Conservation (phyloP, 495 filamentous ascomycete species). For the Daldinia loculata region DNA sequence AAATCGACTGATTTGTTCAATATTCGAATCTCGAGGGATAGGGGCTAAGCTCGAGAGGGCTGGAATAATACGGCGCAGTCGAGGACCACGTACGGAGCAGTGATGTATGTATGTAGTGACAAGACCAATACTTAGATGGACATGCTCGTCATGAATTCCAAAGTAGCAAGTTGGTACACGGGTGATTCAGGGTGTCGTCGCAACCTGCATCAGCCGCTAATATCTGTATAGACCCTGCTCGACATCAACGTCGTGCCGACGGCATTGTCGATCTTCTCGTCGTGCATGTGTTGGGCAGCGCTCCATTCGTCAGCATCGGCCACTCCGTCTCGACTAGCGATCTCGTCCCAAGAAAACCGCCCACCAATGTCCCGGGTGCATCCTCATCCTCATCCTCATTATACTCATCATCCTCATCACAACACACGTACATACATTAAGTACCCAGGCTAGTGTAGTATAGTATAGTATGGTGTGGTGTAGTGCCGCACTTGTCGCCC, state of each 20-base stretch:
- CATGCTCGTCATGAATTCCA: constrained; percentile 1
- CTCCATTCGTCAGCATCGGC: constrained; percentile 11
- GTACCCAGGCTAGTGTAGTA: no score
- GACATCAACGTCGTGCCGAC: constrained; percentile 12
- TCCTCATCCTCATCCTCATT: background rate
- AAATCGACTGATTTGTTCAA: background rate
- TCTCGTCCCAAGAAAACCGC: constrained; percentile 1
- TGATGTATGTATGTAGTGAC: background rate
- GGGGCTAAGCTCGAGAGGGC: background rate
- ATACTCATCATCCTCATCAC: background rate
- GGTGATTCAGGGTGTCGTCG: background rate
- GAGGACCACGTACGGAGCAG: background rate
- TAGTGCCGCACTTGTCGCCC: constrained; percentile 3
- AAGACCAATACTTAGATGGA: background rate
- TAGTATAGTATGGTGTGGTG: no score
- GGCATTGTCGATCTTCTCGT: constrained; percentile 26
- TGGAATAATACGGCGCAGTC: background rate
- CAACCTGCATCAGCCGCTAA: constrained; percentile 11
- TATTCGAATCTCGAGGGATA: background rate
- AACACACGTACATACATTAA: background rate
- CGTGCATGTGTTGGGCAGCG: constrained; percentile 24
- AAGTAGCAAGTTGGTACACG: background rate
- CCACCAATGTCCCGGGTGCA: constrained; percentile 1
- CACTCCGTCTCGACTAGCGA: constrained; percentile 7
- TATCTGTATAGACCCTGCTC: constrained; percentile 7